Conservation (phyloP, 179 eudicot genomes). For the Carnegiea gigantea region DNA sequence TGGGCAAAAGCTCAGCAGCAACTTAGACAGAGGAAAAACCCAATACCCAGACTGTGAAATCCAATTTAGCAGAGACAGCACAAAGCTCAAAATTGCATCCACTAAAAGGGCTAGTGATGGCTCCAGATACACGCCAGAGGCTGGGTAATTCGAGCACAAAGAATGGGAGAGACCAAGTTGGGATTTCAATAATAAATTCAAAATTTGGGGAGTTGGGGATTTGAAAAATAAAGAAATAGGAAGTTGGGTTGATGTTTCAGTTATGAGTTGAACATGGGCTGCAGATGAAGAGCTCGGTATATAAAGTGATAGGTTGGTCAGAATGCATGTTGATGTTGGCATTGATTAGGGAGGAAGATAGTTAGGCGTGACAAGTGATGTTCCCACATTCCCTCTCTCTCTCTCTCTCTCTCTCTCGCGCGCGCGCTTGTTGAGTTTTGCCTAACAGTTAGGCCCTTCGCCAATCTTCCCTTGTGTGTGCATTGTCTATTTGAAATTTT, state of each 20-base stretch:
- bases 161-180: constrained; percentile 1
- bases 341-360: background rate
- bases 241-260: background rate
- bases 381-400: background rate
- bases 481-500: background rate
- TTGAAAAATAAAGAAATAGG: constrained; percentile 9
- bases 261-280: background rate
- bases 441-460: constrained; percentile 34
- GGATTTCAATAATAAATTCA: constrained; percentile 3
- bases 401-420: background rate
- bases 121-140: background rate
- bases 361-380: background rate
- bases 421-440: constrained; percentile 17
- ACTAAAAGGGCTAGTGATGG: constrained; percentile 1
- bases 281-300: constrained; percentile 14
- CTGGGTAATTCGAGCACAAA: background rate
- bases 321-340: constrained; percentile 15
- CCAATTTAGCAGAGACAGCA: constrained; percentile 21
- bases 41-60: constrained; percentile 20
- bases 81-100: constrained; percentile 16
- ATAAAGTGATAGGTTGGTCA: constrained; percentile 28
- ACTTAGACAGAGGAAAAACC: constrained; percentile 12
- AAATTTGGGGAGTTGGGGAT: background rate
- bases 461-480: background rate
- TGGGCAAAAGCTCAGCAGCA: constrained; percentile 20